phyloP scores from a whole-genome alignment of 2,329 filamentous ascomycete species.

The Ophiostoma sp. region DNA sequence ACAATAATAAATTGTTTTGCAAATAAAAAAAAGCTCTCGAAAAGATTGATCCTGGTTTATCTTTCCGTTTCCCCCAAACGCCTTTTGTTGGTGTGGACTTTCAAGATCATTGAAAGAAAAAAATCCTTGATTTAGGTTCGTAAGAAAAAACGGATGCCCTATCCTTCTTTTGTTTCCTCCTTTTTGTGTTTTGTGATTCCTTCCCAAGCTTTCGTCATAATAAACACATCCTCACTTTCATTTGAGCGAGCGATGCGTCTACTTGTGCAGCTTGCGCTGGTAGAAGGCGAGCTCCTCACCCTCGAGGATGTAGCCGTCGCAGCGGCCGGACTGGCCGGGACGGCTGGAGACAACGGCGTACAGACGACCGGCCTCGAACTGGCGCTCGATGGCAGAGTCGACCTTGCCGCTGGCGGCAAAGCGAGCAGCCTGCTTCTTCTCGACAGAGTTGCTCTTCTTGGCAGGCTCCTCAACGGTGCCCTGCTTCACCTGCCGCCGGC shows the following conservation, averaged over 20 bases:
- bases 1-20: constrained; percentile 16
- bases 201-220: background rate
- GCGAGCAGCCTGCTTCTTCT: constrained; percentile 94
- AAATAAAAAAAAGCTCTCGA: constrained; percentile 8
- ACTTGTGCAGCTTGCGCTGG: constrained; percentile 99
- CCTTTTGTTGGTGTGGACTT: constrained; percentile 17
- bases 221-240: too few species aligned
- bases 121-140: constrained; percentile 12
- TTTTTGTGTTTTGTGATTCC: background rate
- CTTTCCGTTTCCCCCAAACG: constrained; percentile 21
- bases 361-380: constrained; percentile 98
- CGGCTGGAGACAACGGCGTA: constrained; percentile 89
- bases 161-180: background rate
- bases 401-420: constrained; percentile 84
- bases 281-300: constrained; percentile 99
- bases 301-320: constrained; percentile 97
- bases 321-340: constrained; percentile 93
- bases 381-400: constrained; percentile 85
- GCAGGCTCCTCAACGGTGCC: constrained; percentile 57
- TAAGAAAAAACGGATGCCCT: constrained; percentile 4
- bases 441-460: constrained; percentile 93
- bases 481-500: constrained; percentile 82
- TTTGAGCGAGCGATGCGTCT: constrained; percentile 41
- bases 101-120: constrained; percentile 13
- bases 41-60: constrained; percentile 8